Evolutionary conservation across 2,329 filamentous ascomycete genomes (phyloP), one percentile per base, ranked within the genome.

Genomic region (Fusarium sp.): DNA sequence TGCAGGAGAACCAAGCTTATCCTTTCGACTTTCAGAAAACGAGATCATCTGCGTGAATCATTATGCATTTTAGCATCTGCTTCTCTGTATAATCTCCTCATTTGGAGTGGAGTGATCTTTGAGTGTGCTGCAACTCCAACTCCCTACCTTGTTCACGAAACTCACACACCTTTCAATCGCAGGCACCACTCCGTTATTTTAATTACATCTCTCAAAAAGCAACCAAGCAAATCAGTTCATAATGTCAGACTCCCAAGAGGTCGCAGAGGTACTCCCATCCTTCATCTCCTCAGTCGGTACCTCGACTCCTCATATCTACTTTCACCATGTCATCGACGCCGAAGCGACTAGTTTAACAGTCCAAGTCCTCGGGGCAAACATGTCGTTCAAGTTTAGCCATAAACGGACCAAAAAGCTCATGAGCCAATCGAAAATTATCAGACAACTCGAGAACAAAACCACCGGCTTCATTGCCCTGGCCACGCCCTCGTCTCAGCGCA

Each of bases 351-450:
- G 64, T 0, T 69, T 77, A 2, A 64, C 61, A 0, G 70, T 74
- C 6, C 65, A 74, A 29, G 73, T 76, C 3, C 68, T 76, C 4
- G 75, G 75, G 1, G 70, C 74, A 3, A 75, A 75, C 12, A 64
- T 77, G 7, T 48, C 57, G 1, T 70, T 70, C 40, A 71, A 57
- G 0, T 76, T 77, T 47, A 55, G 52, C 1, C 76, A 77, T 52
- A 42, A 46, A 1, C 67, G 68, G 15, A 70, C 73, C 9, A 56
- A 51, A 3, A 4, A 34, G 3, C 10, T 54, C 5, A 8, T 39
- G 4, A 29, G 31, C 0, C 42, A 28, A 1, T 61, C 61, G 1
- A 7, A 11, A 0, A 69, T 73, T 6, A 15, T 29, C 0, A 5
- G 1, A 0, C 58, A 57, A 7, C 68, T 76, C 1, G 62, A 66